A percentile compares a stretch with the other conserved stretches of the same genome.
Evolutionary conservation across 345 rosid species (phyloP).

Genomic region (Euclidium syriacum): DNA sequence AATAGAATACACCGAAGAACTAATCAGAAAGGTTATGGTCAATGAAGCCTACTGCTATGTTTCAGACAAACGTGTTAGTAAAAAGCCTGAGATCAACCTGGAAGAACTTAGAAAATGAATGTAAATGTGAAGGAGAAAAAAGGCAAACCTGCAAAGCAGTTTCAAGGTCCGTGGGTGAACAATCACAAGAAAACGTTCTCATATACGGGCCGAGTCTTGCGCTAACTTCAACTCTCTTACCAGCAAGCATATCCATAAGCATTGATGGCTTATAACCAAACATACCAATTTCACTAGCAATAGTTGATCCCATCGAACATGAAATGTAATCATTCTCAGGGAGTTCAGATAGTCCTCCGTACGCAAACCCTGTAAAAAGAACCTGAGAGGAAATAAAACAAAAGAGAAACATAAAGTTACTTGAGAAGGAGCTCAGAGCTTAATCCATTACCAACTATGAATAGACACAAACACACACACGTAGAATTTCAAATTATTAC

Average conservation of each 20-base stretch:
- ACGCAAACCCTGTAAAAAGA: constrained; percentile 86
- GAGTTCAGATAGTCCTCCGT: constrained; percentile 92
- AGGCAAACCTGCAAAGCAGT: constrained; percentile 87
- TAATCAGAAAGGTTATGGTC: neutral
- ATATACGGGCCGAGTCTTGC: constrained; percentile 69
- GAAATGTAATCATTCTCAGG: constrained; percentile 75
- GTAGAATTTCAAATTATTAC: neutral
- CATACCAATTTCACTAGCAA: constrained; percentile 88
- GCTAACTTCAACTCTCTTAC: constrained; percentile 91
- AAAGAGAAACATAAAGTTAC: constrained; percentile 12
- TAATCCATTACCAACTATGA: neutral
- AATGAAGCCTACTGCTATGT: neutral
- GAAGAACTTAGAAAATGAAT: neutral
- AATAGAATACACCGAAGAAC: neutral
- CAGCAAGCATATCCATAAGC: constrained; percentile 91
- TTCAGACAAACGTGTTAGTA: neutral
- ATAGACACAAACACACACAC: neutral
- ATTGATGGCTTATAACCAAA: constrained; percentile 86
- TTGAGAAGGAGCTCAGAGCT: neutral
- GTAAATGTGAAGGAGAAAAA: constrained; percentile 2
- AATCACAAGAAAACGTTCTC: constrained; percentile 82
- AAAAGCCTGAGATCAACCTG: neutral
- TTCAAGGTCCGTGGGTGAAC: constrained; percentile 88
- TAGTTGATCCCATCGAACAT: constrained; percentile 77
- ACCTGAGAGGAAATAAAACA: constrained; percentile 42